Evolutionary conservation across 2,329 filamentous ascomycete genomes (phyloP).

Genomic region (Gliomastix tumulicola): DNA sequence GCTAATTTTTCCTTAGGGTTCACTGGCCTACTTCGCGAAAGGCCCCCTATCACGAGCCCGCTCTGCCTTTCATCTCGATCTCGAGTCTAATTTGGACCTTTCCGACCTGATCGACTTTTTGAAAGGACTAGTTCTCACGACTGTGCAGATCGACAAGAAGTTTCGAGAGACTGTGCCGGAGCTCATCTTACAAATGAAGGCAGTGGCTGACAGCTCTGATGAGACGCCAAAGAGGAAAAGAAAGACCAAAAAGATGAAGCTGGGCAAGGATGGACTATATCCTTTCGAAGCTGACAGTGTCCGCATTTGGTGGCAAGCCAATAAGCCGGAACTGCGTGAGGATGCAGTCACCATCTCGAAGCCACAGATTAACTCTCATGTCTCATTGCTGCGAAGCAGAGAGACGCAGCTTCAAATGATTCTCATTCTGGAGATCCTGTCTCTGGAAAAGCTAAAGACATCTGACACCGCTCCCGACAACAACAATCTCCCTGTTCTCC

Average conservation of each 20-base stretch:
- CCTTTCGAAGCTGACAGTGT: slow-evolving; percentile 58
- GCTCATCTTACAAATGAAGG: slow-evolving; percentile 50
- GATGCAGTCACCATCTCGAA: slow-evolving; percentile 39
- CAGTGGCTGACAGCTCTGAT: slow-evolving; percentile 49
- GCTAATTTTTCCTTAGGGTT: slow-evolving; percentile 52
- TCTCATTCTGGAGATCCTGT: slow-evolving; percentile 68
- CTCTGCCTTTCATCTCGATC: slow-evolving; percentile 59
- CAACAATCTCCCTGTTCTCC: slow-evolving; percentile 35
- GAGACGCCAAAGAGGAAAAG: slow-evolving; percentile 36
- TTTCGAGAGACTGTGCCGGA: slow-evolving; percentile 65
- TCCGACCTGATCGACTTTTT: slow-evolving; percentile 61
- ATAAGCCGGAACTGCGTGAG: slow-evolving; percentile 43
- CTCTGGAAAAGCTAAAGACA: slow-evolving; percentile 51
- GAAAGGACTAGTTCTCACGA: slow-evolving; percentile 60
- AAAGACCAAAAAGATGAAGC: slow-evolving; percentile 57
- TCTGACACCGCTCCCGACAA: slow-evolving; percentile 32
- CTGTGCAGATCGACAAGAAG: slow-evolving; percentile 68
- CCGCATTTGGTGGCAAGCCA: slow-evolving; percentile 62
- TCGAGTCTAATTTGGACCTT: slow-evolving; percentile 53
- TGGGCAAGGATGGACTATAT: slow-evolving; percentile 64
- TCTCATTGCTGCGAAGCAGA: slow-evolving; percentile 61
- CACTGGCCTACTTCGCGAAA: slow-evolving; percentile 78
- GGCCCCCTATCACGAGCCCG: slow-evolving; percentile 70
- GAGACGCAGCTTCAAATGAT: slow-evolving; percentile 80
- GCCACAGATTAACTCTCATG: slow-evolving; percentile 52